Conservation (phyloP, 805 yeast genomes). For the Candida cerambycidarum region DNA sequence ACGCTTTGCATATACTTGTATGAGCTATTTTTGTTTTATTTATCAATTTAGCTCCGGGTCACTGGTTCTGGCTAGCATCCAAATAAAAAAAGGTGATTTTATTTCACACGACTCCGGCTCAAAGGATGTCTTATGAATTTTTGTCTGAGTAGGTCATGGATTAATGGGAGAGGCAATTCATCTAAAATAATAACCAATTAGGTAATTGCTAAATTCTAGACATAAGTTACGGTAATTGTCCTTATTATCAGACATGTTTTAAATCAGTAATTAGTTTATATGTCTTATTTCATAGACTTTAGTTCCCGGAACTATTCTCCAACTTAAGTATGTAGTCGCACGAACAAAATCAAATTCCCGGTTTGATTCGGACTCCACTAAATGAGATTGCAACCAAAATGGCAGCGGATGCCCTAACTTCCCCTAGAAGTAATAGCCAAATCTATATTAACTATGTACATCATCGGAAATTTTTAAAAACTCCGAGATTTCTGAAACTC, state of each 20-base stretch:
- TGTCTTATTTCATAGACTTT: too few relatives aligned
- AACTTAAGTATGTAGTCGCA: neutral
- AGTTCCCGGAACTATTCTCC: neutral
- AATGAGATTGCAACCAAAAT: neutral
- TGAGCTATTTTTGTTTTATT: neutral
- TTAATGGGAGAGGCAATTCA: neutral
- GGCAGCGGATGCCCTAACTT: too few relatives aligned
- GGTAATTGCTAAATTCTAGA: neutral
- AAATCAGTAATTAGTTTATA: too few relatives aligned
- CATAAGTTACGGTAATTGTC: neutral
- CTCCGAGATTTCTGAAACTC: neutral
- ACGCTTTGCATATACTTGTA: too few relatives aligned
- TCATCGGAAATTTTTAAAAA: too few relatives aligned
- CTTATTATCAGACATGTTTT: neutral
- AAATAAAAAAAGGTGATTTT: neutral
- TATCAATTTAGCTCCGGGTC: conserved; percentile 1
- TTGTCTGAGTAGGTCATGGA: neutral
- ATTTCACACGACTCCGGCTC: neutral
- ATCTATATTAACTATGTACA: too few relatives aligned
- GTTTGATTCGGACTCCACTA: neutral
- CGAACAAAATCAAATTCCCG: neutral
- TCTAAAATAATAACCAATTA: neutral
- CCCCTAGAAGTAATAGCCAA: too few relatives aligned
- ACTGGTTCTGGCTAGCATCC: neutral
- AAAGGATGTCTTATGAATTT: conserved; percentile 5